These are phyloP conservation scores for Omphalea diandra DNA, from an alignment of 441 rosid genomes.

Conservation along the genomic window DNA sequence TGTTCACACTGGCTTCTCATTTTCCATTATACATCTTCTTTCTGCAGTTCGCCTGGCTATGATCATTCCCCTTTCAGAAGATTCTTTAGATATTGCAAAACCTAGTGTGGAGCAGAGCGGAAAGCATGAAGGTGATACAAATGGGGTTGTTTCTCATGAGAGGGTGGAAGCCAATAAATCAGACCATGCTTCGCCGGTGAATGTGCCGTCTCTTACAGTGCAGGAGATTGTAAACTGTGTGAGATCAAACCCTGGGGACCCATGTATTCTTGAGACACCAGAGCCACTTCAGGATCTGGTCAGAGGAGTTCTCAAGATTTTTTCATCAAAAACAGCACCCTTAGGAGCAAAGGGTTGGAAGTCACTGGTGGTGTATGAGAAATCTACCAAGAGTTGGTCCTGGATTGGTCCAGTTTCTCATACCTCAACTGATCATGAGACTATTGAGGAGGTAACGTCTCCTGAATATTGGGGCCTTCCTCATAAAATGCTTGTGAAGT, in stretches of 20 bases:
- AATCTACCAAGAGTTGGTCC: constrained; percentile 80
- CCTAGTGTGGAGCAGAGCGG: constrained; percentile 48
- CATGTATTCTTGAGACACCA: constrained; percentile 88
- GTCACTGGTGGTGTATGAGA: constrained; percentile 79
- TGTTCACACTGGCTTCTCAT: constrained; percentile 90
- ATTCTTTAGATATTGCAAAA: constrained; percentile 57
- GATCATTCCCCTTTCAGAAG: constrained; percentile 65
- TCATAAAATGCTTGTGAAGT: constrained; percentile 92
- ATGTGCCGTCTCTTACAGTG: constrained; percentile 66
- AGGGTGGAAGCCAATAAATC: constrained; percentile 40
- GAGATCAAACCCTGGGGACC: constrained; percentile 92
- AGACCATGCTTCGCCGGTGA: constrained; percentile 42
- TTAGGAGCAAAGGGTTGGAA: constrained; percentile 98
- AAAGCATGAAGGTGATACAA: constrained; percentile 45
- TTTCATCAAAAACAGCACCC: constrained; percentile 94
- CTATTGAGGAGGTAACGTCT: constrained; percentile 84
- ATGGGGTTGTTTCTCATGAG: constrained; percentile 47
- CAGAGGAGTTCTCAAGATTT: constrained; percentile 90
- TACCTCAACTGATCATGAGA: constrained; percentile 60
- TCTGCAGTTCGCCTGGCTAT: constrained; percentile 93
- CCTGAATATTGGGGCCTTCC: constrained; percentile 97
- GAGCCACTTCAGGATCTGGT: constrained; percentile 96
- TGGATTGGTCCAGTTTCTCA: constrained; percentile 83
- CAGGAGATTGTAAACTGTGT: constrained; percentile 92
- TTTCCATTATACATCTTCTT: constrained; percentile 95